These are phyloP conservation scores for Cercospora sesami DNA, from an alignment of 2,329 filamentous ascomycete species.

Conservation along the genomic window DNA sequence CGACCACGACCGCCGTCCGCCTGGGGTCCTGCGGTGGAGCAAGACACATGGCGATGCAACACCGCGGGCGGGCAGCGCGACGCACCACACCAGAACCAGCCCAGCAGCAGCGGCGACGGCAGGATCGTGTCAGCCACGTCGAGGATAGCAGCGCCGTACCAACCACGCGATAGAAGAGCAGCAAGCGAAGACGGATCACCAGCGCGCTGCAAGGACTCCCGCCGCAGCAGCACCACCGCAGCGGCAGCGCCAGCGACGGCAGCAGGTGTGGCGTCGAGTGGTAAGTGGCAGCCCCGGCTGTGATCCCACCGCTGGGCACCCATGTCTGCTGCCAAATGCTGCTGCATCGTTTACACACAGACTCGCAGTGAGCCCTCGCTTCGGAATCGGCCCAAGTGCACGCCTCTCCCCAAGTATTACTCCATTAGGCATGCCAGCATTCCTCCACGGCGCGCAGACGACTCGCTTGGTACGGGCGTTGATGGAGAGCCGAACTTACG, in stretches of 20 bases:
- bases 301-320: background rate
- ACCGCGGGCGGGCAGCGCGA: background rate
- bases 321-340: slow-evolving; percentile 5
- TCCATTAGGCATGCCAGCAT: slow-evolving; percentile 20
- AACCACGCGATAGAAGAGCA: background rate
- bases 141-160: background rate
- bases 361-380: slow-evolving; percentile 10
- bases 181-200: background rate
- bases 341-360: slow-evolving; percentile 17
- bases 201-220: slow-evolving; percentile 2
- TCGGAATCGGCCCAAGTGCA: slow-evolving; percentile 11
- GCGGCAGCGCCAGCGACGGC: background rate
- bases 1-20: background rate
- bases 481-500: slow-evolving; percentile 34
- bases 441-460: slow-evolving; percentile 7
- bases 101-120: background rate
- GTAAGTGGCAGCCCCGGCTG: slow-evolving; percentile 11
- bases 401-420: slow-evolving; percentile 17
- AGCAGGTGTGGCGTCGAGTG: slow-evolving; percentile 11
- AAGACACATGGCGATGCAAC: background rate
- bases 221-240: slow-evolving; percentile 8
- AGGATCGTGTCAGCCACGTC: background rate
- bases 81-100: background rate
- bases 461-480: slow-evolving; percentile 25
- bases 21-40: background rate